Conservation (phyloP, 192 early-diverging fungal genomes). For the Coemansia sp. region DNA sequence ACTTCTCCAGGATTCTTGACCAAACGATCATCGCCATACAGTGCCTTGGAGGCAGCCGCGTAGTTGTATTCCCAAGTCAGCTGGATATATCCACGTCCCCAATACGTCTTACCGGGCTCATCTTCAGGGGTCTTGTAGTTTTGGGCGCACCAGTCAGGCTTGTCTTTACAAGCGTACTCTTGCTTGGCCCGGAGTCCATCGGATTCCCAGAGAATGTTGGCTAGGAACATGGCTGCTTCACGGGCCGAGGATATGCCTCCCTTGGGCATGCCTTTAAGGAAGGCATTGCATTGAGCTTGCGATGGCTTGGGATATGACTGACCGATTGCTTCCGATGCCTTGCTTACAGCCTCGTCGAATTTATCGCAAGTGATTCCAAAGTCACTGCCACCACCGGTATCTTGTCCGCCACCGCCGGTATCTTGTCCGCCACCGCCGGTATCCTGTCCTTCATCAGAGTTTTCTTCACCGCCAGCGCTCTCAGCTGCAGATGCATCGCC, state of each 20-base stretch:
- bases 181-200: constrained; percentile 48
- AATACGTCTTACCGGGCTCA: constrained; percentile 38
- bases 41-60: constrained; percentile 36
- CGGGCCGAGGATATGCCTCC: constrained; percentile 39
- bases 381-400: constrained; percentile 9
- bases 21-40: constrained; percentile 45
- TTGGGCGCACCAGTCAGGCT: constrained; percentile 42
- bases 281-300: constrained; percentile 35
- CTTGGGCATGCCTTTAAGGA: constrained; percentile 37
- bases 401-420: background rate
- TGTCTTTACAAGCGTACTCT: constrained; percentile 41
- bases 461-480: background rate
- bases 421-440: too few relatives aligned
- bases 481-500: constrained; percentile 1
- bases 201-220: constrained; percentile 54
- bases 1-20: constrained; percentile 28
- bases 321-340: constrained; percentile 33
- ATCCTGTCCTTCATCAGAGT: too few relatives aligned
- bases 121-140: constrained; percentile 47
- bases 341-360: constrained; percentile 45
- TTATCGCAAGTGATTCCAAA: constrained; percentile 44
- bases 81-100: constrained; percentile 56
- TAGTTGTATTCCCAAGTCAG: constrained; percentile 55
- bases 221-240: constrained; percentile 54
- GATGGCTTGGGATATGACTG: constrained; percentile 35